These are phyloP conservation scores for Starmera dryadoides DNA, from an alignment of 805 yeast species.

Conservation along the genomic window DNA sequence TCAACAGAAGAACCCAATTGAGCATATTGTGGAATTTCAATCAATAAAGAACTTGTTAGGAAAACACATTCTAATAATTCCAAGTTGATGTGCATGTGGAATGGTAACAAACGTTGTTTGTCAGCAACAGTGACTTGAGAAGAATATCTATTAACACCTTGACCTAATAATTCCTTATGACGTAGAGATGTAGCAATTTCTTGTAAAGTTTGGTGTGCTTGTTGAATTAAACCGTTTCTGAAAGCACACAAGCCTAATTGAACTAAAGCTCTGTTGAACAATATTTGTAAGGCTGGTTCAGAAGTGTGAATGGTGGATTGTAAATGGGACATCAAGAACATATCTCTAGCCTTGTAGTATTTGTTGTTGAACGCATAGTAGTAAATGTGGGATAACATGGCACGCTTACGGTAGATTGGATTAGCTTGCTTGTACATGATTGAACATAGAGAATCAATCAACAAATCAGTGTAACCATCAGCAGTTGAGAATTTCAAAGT, in stretches of 20 bases:
- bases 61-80: conserved; percentile 92
- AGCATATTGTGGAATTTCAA: conserved; percentile 89
- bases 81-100: conserved; percentile 96
- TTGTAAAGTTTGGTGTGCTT: conserved; percentile 78
- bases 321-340: conserved; percentile 79
- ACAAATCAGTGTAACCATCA: conserved; percentile 38
- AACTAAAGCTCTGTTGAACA: conserved; percentile 91
- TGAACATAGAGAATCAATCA: conserved; percentile 60
- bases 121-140: conserved; percentile 50
- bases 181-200: conserved; percentile 84
- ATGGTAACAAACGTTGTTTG: conserved; percentile 82
- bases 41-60: conserved; percentile 80
- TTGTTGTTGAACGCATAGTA: conserved; percentile 86
- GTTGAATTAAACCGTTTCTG: conserved; percentile 79
- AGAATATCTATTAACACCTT: conserved; percentile 68
- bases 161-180: conserved; percentile 89
- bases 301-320: conserved; percentile 78
- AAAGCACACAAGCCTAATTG: conserved; percentile 96
- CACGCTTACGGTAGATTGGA: conserved; percentile 68
- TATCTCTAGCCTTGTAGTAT: conserved; percentile 79
- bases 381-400: conserved; percentile 79
- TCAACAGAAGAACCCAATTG: conserved; percentile 48
- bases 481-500: conserved; percentile 20
- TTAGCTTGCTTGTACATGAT: conserved; percentile 62
- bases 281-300: conserved; percentile 81